phyloP scores from a whole-genome alignment of 2,329 filamentous ascomycete species.

The Beauveria asiatica region DNA sequence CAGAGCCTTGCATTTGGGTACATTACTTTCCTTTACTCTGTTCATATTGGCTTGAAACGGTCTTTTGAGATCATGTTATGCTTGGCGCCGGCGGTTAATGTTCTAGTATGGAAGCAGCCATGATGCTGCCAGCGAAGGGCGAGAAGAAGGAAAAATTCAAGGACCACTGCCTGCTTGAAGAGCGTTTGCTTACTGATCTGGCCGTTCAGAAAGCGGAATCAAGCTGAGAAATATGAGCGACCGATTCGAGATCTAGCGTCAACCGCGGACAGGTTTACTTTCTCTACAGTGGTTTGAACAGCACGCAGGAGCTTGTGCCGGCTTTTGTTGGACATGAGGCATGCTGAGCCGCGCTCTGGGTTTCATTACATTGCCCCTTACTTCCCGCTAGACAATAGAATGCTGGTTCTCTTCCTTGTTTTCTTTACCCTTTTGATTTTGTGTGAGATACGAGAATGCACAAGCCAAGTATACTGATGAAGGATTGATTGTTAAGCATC shows the following conservation, averaged over 20 bases:
- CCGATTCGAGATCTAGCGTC: background rate
- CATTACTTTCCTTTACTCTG: constrained; percentile 18
- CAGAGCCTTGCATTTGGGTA: constrained; percentile 10
- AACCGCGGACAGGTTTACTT: background rate
- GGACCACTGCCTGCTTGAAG: background rate
- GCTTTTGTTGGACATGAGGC: background rate
- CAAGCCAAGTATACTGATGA: background rate
- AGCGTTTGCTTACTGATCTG: background rate
- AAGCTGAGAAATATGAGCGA: background rate
- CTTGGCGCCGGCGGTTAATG: constrained; percentile 11
- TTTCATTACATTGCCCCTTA: background rate
- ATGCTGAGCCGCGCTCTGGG: background rate
- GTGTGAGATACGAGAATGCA: background rate
- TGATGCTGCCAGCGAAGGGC: background rate
- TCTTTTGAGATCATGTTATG: constrained; percentile 10
- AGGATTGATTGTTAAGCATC: background rate
- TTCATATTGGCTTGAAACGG: constrained; percentile 12
- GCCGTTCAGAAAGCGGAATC: background rate
- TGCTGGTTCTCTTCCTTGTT: background rate
- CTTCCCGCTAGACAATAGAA: constrained; percentile 5
- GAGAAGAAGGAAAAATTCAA: background rate
- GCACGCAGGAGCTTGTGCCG: background rate
- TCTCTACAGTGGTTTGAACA: background rate
- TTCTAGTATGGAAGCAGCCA: constrained; percentile 7
- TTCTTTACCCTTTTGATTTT: background rate